Percentiles rank a stretch among this genome's conserved stretches.
These are phyloP conservation scores for Papiliotrema terrestris DNA, from an alignment of 1,284 basidiomycete species.

Conservation along the genomic window DNA sequence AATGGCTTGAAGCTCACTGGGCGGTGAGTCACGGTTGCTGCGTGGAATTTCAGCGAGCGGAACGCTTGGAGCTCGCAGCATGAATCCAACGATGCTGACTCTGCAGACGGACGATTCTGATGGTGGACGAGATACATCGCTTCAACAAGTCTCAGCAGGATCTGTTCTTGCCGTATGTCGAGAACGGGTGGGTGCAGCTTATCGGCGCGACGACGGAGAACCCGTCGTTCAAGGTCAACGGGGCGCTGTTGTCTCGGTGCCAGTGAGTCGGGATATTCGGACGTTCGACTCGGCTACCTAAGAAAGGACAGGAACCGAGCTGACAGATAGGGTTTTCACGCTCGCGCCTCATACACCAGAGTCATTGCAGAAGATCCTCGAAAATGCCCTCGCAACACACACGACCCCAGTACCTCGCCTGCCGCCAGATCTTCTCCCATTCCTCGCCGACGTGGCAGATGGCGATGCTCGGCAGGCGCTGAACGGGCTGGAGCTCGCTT, in stretches of 20 bases:
- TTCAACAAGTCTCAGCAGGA: slow-evolving; percentile 81
- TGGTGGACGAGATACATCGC: slow-evolving; percentile 78
- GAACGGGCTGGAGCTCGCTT: slow-evolving; percentile 50
- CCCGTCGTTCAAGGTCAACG: slow-evolving; percentile 78
- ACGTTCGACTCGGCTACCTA: slow-evolving; percentile 46
- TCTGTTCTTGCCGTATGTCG: slow-evolving; percentile 74
- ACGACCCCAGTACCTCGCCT: slow-evolving; percentile 43
- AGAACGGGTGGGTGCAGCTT: slow-evolving; percentile 73
- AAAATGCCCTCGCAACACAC: slow-evolving; percentile 38
- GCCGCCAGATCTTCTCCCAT: slow-evolving; percentile 53
- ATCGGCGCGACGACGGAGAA: slow-evolving; percentile 91
- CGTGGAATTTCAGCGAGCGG: no score
- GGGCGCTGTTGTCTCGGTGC: slow-evolving; percentile 74
- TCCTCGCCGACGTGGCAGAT: slow-evolving; percentile 51
- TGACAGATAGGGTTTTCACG: slow-evolving; percentile 38
- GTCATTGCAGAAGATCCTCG: slow-evolving; percentile 40
- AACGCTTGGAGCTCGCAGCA: no score
- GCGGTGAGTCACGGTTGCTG: slow-evolving; percentile 49
- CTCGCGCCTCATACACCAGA: slow-evolving; percentile 35
- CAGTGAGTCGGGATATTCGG: slow-evolving; percentile 59
- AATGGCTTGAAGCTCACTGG: slow-evolving; percentile 65
- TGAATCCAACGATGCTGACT: neutral
- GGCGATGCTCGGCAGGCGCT: slow-evolving; percentile 53
- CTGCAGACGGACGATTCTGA: slow-evolving; percentile 38
- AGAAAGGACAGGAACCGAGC: no score